Evolutionary conservation across 2,329 filamentous ascomycete genomes (phyloP).

Genomic region (Botryosphaeria dothidea): DNA sequence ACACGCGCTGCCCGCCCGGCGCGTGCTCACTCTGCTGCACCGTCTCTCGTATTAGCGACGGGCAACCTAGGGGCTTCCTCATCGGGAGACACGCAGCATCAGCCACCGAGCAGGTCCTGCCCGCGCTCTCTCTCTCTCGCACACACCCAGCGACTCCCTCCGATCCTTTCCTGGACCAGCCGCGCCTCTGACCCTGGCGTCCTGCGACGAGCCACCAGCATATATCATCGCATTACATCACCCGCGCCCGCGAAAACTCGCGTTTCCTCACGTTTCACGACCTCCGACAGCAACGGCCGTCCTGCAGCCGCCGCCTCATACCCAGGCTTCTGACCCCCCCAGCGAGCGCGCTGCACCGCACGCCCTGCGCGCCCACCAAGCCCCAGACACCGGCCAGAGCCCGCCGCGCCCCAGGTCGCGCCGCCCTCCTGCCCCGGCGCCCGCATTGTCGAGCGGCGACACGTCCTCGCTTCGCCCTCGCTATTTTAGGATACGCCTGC

Average conservation of each 20-base stretch:
- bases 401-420: constrained; percentile 11
- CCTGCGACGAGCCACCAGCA: constrained; percentile 15
- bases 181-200: constrained; percentile 15
- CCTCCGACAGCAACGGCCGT: constrained; percentile 20
- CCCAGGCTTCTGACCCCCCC: constrained; percentile 14
- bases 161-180: constrained; percentile 18
- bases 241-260: constrained; percentile 17
- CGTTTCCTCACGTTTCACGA: constrained; percentile 20
- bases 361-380: constrained; percentile 1
- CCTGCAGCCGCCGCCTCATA: constrained; percentile 18
- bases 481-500: constrained; percentile 21
- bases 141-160: constrained; percentile 8
- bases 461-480: constrained; percentile 18
- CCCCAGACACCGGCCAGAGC: neutral
- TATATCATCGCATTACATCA: constrained; percentile 21
- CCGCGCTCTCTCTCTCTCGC: constrained; percentile 10
- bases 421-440: constrained; percentile 9
- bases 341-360: constrained; percentile 8
- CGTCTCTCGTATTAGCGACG: constrained; percentile 16
- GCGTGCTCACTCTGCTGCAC: constrained; percentile 13
- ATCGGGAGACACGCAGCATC: constrained; percentile 14
- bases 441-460: constrained; percentile 15
- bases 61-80: constrained; percentile 14
- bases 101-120: constrained; percentile 7
- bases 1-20: neutral